Conservation (phyloP, 768 basidiomycete species). For the Trichaptum fuscoviolaceum region DNA sequence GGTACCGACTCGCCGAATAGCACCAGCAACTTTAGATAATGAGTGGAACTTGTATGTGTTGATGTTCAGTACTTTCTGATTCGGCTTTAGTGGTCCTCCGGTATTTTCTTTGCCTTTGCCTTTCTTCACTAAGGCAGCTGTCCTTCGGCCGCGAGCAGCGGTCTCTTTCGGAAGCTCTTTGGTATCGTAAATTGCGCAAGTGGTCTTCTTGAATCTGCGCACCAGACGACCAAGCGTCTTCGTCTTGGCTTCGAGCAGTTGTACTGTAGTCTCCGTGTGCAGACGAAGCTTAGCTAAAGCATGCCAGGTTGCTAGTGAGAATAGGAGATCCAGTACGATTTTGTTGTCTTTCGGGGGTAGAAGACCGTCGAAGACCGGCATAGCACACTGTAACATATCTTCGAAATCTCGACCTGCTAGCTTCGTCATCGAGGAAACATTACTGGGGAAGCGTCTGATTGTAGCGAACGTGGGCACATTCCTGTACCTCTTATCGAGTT, state of each 20-base stretch:
- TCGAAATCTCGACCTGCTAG: conserved; percentile 13
- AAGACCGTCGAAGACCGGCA: conserved; percentile 22
- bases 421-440: conserved; percentile 11
- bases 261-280: conserved; percentile 31
- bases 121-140: too few species aligned
- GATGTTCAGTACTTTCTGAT: too few species aligned
- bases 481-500: conserved; percentile 11
- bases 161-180: too few species aligned
- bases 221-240: conserved; percentile 13
- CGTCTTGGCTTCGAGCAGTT: conserved; percentile 20
- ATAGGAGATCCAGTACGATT: conserved; percentile 29
- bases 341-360: conserved; percentile 19
- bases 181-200: too few species aligned
- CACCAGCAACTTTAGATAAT: too few species aligned
- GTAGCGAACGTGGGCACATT: conserved; percentile 13
- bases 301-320: conserved; percentile 31
- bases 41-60: too few species aligned
- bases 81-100: too few species aligned
- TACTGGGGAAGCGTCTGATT: conserved; percentile 11
- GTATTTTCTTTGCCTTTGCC: too few species aligned
- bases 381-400: conserved; percentile 16
- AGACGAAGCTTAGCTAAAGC: conserved; percentile 34
- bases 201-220: background rate
- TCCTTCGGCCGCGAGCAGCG: too few species aligned
- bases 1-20: too few species aligned